Evolutionary conservation across 352 stramenopile species (phyloP), one percentile per base, ranked within the genome.

Genomic region (Globisporangium camurandrum): DNA sequence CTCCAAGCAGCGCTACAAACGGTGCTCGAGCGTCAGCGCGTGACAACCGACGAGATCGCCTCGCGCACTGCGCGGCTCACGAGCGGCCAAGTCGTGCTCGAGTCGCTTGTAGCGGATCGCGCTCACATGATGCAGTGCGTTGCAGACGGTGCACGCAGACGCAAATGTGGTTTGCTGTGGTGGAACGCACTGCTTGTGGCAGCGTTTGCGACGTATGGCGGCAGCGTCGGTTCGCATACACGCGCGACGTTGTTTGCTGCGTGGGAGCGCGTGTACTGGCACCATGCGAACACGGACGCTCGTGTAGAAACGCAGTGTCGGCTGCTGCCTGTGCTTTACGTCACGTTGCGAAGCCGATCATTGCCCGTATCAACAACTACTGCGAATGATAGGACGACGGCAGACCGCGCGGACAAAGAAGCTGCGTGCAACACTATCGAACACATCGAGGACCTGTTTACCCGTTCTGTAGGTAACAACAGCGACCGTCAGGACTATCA

Each of bases 151-250:
- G 34, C 56, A 11, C 61, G 48, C 26, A 56, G 67, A 19, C 59
- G 59, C 7, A 27, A 43, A 0, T 56, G 65, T 17, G 66, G 62
- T 0, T 37, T 86, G 0, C 52, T 60, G 0, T 66, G 61, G 45
- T 84, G 73, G 72, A 86, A 87, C 30, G 67, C 75, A 1, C 57
- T 88, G 7, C 26, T 91, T 1, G 53, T 59, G 1, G 72, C 76
- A 44, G 71, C 61, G 10, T 26, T 67, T 0, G 22, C 87, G 8
- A 54, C 59, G 0, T 88, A 88, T 20, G 57, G 45, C 0, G 47
- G 57, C 6, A 26, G 38, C 10, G 59, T 78, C 27, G 31, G 59
- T 22, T 20, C 38, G 6, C 17, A 10, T 0, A 48, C 64, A n/a
- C 53, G 67, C 1, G 17, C 30, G 12, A 12, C 20, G 22, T 9